These are phyloP conservation scores for Trichosphaerium sp. DNA, from an alignment of 78 protist genomes.

Conservation along the genomic window DNA sequence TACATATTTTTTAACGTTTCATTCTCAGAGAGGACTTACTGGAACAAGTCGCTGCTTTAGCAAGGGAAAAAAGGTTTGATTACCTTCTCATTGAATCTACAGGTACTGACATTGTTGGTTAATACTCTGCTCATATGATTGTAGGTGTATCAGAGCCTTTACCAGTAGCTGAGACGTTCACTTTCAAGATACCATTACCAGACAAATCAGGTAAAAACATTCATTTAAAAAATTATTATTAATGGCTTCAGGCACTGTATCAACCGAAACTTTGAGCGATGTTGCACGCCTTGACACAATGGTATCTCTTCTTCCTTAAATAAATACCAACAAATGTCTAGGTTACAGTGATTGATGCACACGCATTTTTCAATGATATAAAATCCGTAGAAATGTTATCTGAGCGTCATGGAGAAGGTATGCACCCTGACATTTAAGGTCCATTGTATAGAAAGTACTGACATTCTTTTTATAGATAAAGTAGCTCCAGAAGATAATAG, in stretches of 20 bases:
- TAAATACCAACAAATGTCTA: constrained; percentile 9
- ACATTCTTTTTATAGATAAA: no score
- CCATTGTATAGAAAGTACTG: no score
- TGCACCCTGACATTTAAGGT: no score
- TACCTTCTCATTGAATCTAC: constrained; percentile 25
- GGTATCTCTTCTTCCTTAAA: background rate
- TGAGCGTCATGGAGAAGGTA: constrained; percentile 23
- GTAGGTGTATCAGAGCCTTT: constrained; percentile 82
- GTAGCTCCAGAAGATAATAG: constrained; percentile 33
- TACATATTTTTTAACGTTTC: no score
- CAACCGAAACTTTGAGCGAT: background rate
- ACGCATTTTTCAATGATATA: constrained; percentile 13
- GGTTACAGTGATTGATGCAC: constrained; percentile 41
- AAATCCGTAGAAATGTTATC: background rate
- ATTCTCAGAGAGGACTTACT: constrained; percentile 82
- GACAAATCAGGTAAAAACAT: background rate
- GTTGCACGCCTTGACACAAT: constrained; percentile 3
- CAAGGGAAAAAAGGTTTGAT: constrained; percentile 27
- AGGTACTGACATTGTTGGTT: no score
- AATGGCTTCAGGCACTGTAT: no score
- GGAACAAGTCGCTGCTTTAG: constrained; percentile 36
- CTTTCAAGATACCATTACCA: no score
- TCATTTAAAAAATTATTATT: no score
- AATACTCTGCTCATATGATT: no score
- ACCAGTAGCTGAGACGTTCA: constrained; percentile 82